These are phyloP conservation scores for Coemansia erecta DNA, from an alignment of 192 early-diverging fungal species.

Conservation along the genomic window DNA sequence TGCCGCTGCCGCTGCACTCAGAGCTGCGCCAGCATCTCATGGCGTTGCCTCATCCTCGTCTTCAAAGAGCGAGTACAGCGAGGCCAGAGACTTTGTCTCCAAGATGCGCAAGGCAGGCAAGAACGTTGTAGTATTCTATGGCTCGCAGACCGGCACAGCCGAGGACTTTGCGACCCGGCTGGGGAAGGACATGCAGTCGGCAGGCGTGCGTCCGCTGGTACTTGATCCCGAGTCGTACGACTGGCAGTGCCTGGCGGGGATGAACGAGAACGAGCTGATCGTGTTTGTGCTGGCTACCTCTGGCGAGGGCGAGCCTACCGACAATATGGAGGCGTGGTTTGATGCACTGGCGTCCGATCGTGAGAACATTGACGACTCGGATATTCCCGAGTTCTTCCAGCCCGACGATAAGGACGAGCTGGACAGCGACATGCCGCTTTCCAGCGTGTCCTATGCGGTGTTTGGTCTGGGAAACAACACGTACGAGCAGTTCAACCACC, in stretches of 20 bases:
- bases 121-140: constrained; percentile 87
- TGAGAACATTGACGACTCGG: constrained; percentile 63
- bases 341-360: constrained; percentile 67
- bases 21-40: constrained; percentile 11
- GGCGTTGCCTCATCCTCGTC: not conserved
- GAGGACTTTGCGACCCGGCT: constrained; percentile 95
- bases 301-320: constrained; percentile 96
- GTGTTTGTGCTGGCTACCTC: constrained; percentile 97
- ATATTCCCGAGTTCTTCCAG: constrained; percentile 57
- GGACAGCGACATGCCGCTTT: constrained; percentile 70
- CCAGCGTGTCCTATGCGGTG: constrained; percentile 50
- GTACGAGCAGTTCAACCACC: constrained; percentile 76
- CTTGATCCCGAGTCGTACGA: constrained; percentile 92
- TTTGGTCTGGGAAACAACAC: constrained; percentile 58
- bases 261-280: constrained; percentile 63
- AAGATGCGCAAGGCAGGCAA: constrained; percentile 59
- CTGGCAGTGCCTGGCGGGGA: constrained; percentile 72
- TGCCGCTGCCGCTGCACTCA: constrained; percentile 19
- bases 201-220: constrained; percentile 70
- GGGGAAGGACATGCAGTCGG: constrained; percentile 72
- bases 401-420: constrained; percentile 76
- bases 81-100: constrained; percentile 47
- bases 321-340: constrained; percentile 95
- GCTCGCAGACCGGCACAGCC: constrained; percentile 98
- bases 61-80: constrained; percentile 22